Percentiles rank a stretch among this genome's conserved stretches.
These are phyloP conservation scores for Mycena citricolor DNA, from an alignment of 1,284 basidiomycete species.

Conservation along the genomic window DNA sequence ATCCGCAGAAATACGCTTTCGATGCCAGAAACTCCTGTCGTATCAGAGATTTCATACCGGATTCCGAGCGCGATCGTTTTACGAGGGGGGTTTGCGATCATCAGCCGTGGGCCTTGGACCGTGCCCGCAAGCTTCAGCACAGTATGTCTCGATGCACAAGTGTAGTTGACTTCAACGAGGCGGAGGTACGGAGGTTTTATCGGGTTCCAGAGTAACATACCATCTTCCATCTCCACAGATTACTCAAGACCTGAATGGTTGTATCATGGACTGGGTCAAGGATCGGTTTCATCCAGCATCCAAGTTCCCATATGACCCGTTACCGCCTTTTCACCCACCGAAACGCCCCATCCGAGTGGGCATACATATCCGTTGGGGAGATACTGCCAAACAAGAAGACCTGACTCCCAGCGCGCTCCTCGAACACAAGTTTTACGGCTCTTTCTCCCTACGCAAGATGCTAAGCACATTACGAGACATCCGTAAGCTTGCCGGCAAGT, in stretches of 20 bases:
- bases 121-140: not conserved
- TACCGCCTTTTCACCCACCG: not conserved
- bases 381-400: slow-evolving; percentile 2
- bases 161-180: slow-evolving; percentile 1
- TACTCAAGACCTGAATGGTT: slow-evolving; percentile 8
- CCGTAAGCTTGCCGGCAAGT: not conserved
- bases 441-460: slow-evolving; percentile 1
- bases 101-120: not conserved
- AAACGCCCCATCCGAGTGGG: slow-evolving; percentile 5
- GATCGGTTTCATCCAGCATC: not conserved
- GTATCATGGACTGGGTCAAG: slow-evolving; percentile 7
- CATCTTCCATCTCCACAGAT: not conserved
- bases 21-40: slow-evolving; percentile 2
- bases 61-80: not conserved
- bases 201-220: not conserved
- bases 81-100: slow-evolving; percentile 3
- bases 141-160: slow-evolving; percentile 2
- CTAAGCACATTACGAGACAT: slow-evolving; percentile 5
- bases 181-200: not conserved
- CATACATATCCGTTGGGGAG: slow-evolving; percentile 15
- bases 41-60: not conserved
- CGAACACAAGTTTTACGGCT: slow-evolving; percentile 1
- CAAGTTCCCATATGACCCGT: not conserved
- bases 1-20: not conserved
- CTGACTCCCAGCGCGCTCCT: not conserved